Base-by-base conservation (phyloP, 371 early-diverging fungal species). In the Mortierella sp. region DNA sequence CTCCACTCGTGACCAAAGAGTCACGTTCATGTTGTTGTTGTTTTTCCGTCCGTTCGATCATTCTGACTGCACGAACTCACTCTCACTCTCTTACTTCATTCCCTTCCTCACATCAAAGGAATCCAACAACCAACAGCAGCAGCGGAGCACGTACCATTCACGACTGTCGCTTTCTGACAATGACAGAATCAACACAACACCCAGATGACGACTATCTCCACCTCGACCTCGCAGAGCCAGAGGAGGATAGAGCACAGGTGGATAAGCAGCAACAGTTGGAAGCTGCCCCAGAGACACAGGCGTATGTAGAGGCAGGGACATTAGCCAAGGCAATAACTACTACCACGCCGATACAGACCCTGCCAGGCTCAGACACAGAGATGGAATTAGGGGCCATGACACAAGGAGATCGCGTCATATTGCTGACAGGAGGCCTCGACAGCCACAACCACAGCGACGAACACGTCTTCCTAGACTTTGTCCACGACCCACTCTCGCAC, bases 131-230 rank as follows among this genome's bases (percentile, higher is more conserved):
- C 50, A 50, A 16, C 50, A 50, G 50, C 13, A 50, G 50, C 42
- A 38, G 42, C 5, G 50, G 50, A 50, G 50, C 10, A 50, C 10
- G 50, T 16, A 50, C 50, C 50, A 14, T 14, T 50, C 50, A 50
- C 50, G 16, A 50, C 50, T 13, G 60, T 28, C 28, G 58, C 58
- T 16, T 3, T 14, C 26, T 4, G 8, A 26, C 47, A 5, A 82
- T 82, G 83, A 42, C 83, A n/a, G 83, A 86, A 38, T 63, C 82
- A 38, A 75, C 83, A 16, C 78, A 70, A 21, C 83, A 86, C 48
- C 74, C 87, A 50, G 87, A 86, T 34, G 80, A 78, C 34, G 80
- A 78, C 71, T 86, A 76, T 71, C 76, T 86, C 42, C 80, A 82
- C 76, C 76, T 86, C 57, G 87, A 82, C 65, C 80, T 86, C 31